phyloP scores from a whole-genome alignment of 139 green algal genomes.

The Chlorella sp. region DNA sequence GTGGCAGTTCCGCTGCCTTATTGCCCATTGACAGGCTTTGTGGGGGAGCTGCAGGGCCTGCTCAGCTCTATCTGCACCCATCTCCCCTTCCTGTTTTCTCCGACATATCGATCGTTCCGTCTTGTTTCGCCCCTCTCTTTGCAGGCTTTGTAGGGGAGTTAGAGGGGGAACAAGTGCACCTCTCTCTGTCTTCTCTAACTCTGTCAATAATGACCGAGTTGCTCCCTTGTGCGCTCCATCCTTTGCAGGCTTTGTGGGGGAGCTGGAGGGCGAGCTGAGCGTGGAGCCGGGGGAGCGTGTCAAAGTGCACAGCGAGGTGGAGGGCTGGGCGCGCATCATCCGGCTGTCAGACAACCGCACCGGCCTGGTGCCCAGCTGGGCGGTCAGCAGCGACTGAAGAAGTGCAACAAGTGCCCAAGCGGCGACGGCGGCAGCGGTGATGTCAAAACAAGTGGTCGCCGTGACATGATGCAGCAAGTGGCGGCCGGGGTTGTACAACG shows the following conservation, averaged over 20 bases:
- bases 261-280: conserved; percentile 54
- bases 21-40: no score
- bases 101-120: no score
- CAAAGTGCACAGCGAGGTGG: conserved; percentile 49
- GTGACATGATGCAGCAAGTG: no score
- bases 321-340: conserved; percentile 49
- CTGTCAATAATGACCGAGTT: no score
- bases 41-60: no score
- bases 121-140: no score
- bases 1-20: no score
- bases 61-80: no score
- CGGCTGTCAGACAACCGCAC: conserved; percentile 39
- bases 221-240: no score
- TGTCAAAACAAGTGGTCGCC: background rate
- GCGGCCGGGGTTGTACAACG: background rate
- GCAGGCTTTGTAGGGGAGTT: conserved; percentile 41
- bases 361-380: conserved; percentile 54
- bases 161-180: conserved; percentile 55
- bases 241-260: conserved; percentile 33
- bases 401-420: background rate
- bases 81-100: no score
- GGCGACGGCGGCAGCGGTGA: background rate
- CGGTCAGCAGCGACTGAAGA: conserved; percentile 27
- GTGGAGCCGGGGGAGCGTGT: conserved; percentile 49
- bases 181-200: no score